Base-by-base conservation (phyloP, 495 filamentous ascomycete species). In the Durotheca rogersii region DNA sequence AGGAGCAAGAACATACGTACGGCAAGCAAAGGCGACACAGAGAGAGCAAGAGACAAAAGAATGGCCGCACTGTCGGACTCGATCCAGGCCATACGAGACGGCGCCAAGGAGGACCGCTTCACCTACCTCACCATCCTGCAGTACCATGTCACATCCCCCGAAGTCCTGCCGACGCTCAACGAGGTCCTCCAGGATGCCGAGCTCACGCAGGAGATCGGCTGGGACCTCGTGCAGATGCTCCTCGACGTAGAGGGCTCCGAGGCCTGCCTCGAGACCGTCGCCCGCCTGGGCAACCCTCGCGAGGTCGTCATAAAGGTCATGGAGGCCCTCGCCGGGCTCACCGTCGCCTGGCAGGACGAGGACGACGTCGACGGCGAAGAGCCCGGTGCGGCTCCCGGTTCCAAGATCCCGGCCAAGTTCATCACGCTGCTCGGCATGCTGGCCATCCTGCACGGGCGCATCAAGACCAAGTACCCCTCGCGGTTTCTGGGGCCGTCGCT, bases 241-340 rank as follows among this genome's bases (percentile, higher is more conserved):
- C 72, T 96, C 14, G 84, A 87, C 12, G 80, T 96, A 0, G 83
- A 86, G 1, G 82, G 78, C 27, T 88, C 84, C 2, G 78, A 82
- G 30, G 70, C 79, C 58, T 95, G 90, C 65, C 77, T 98, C 1
- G 82, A 88, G 41, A 83, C 80, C 0, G 72, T 81, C 45, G 92
- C 94, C 14, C 76, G 84, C 7, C 70, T 91, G 39, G 93, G 93
- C 16, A 98, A 97, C 58, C 94, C 93, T 0, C 76, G 93, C 42
- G 93, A 98, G 63, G 93, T 96, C 29, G 87, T 96, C 31, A 73
- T 98, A 49, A 93, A 94, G 48, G 82, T 91, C 6, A 85, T 88
- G 23, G 89, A 95, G 60, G 78, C 77, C 1, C 64, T 83, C 20
- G 74, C 73, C 18, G 66, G 80, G 5, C 69, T 93, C 46, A 72